Evolutionary conservation across 2,329 filamentous ascomycete species (phyloP), one percentile per base, ranked within the genome.

Genomic region (Colletotrichum plurivorum): DNA sequence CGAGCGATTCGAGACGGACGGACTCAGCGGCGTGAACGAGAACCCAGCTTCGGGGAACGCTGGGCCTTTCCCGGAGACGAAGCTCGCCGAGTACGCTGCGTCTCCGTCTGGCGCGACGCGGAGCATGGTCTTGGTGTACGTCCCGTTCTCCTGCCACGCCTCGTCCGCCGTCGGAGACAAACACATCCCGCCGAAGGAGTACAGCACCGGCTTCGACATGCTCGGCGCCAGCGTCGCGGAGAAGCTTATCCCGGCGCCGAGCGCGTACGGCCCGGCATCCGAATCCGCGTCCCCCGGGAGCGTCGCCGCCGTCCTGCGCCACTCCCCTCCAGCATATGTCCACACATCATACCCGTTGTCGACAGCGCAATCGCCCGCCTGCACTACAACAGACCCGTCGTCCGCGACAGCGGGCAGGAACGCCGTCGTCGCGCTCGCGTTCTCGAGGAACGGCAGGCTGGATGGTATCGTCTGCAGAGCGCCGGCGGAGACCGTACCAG

Each of bases 131-230:
- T 94, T 94, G 2, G 94, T 95, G 79, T 97, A 98, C 48, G 89
- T 88, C 12, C 92, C 94, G 10, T 85, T 79, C 2, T 87, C 87
- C 70, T 93, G 88, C 91, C 94, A 94, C 18, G 81, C 79, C 1
- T 76, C 73, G 36, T 84, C 75, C 18, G 82, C 79, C n/a, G 78
- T 76, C 8, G 78, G 76, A 3, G 73, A 73, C 3, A 92, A 91
- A 75, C 95, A 98, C 94, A 98, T 97, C 73, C 95, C 95, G 43
- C 94, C 95, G 79, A 97, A 98, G 7, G 91, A 83, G 76, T 94
- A 97, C 20, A 92, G 81, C 12, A 84, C 84, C 0, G 89, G 87
- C 51, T 84, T 80, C 10, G 87, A 85, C 68, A 86, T 82, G 31
- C 81, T 77, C 0, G 86, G 88, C 45, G 84, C 84, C 54, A 89